Evolutionary conservation across 306 rosid genomes (phyloP), one percentile per base, ranked within the genome.

Genomic region (Phaseolus lunatus): DNA sequence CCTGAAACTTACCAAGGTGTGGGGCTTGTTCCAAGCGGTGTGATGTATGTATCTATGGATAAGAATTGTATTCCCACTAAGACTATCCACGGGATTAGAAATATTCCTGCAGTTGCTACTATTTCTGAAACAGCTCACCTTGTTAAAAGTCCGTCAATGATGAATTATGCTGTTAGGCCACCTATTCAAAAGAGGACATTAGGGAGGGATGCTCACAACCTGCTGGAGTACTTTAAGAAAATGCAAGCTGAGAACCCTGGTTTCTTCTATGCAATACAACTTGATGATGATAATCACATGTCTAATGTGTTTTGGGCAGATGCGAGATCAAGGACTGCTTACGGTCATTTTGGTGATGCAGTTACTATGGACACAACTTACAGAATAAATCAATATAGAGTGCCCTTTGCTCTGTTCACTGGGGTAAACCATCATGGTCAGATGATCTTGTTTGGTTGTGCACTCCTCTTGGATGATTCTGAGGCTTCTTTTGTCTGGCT

Each of bases 211-310:
- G 93, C 91, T 80, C 97, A 87, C 76, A 91, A 91, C 82, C 79
- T 93, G 86, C 88, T 93, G 69, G 98, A 93, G 80, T 93, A 93
- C 87, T 91, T 91, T 65, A 93, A 89, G 90, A 93, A 91, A 87
- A 89, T 93, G 96, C 98, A 93, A 84, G 96, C 93, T 35, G 97
- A 83, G 87, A 91, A 93, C 79, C 97, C 97, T 63, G 97, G 97
- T 73, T 93, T 93, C 87, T 89, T 93, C 78, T 93, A 93, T 82
- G 98, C 96, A 33, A 88, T 91, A 73, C 97, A 93, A 83, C 92
- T 93, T 84, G 98, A 91, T 78, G 97, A 93, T 73, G 92, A 93
- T 62, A 89, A 87, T 82, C 88, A 74, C 24, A 89, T 93, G 96
- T 87, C 89, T 78, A 93, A 91, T 44, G 96, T 85, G 59, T 93